phyloP scores from a whole-genome alignment of 192 early-diverging fungal genomes.

The Rhizoclosmatium sp. region DNA sequence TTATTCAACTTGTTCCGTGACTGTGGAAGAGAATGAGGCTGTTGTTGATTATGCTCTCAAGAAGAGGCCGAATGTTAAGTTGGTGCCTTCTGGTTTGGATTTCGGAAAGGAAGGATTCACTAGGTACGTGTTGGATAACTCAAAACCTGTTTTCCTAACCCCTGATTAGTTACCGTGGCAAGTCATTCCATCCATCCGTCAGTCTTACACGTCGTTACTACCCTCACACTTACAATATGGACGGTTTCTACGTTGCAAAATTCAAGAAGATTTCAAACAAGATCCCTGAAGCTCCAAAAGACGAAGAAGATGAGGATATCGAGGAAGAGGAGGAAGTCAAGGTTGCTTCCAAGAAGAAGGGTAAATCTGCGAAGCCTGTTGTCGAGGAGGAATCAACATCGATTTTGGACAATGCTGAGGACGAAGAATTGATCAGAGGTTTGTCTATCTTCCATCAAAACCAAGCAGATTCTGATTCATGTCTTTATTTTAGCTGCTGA shows the following conservation, averaged over 20 bases:
- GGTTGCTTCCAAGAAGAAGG: conserved; percentile 36
- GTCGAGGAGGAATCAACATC: conserved; percentile 36
- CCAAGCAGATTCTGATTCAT: conserved; percentile 32
- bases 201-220: conserved; percentile 89
- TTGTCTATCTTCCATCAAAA: conserved; percentile 19
- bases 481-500: conserved; percentile 57
- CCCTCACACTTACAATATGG: conserved; percentile 99
- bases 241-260: conserved; percentile 99
- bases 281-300: conserved; percentile 52
- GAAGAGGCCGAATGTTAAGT: conserved; percentile 93
- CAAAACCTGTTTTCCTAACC: neutral
- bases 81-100: conserved; percentile 88
- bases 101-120: conserved; percentile 95
- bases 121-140: conserved; percentile 48
- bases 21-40: conserved; percentile 97
- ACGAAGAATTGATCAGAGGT: conserved; percentile 64
- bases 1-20: conserved; percentile 98
- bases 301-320: conserved; percentile 9
- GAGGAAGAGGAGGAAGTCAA: conserved; percentile 48
- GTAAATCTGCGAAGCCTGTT: conserved; percentile 19
- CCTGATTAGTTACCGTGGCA: conserved; percentile 79
- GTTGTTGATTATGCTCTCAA: conserved; percentile 94
- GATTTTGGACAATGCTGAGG: conserved; percentile 71
- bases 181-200: conserved; percentile 84
- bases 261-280: conserved; percentile 95